These are phyloP conservation scores for Diaporthe citri DNA, from an alignment of 2,329 filamentous ascomycete genomes.

Conservation along the genomic window DNA sequence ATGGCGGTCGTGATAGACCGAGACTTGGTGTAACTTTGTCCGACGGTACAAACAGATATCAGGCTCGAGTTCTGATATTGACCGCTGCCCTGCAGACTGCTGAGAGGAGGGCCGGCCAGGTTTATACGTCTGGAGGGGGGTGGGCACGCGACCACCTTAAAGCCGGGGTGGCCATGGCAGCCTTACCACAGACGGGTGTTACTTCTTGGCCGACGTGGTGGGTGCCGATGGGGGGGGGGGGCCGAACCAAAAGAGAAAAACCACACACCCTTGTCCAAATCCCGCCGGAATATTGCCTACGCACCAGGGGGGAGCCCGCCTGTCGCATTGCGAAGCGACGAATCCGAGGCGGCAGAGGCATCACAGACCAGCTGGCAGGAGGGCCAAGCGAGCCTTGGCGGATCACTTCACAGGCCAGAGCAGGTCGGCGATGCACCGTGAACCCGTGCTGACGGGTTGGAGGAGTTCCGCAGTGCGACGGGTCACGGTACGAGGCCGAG, in stretches of 20 bases:
- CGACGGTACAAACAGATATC: neutral
- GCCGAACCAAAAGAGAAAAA: neutral
- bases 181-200: neutral
- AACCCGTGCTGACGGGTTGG: slow-evolving; percentile 21
- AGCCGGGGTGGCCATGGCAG: slow-evolving; percentile 11
- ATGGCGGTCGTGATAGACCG: neutral
- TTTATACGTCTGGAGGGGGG: slow-evolving; percentile 13
- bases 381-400: slow-evolving; percentile 26
- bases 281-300: neutral
- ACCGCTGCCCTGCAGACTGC: neutral
- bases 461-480: slow-evolving; percentile 12
- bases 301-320: neutral
- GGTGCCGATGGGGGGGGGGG: neutral
- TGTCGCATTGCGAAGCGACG: slow-evolving; percentile 13
- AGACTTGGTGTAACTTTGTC: neutral
- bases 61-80: neutral
- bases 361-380: slow-evolving; percentile 14
- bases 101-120: neutral
- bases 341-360: slow-evolving; percentile 20
- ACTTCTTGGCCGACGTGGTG: slow-evolving; percentile 18
- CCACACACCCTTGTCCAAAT: slow-evolving; percentile 8
- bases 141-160: slow-evolving; percentile 23
- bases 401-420: neutral
- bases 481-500: slow-evolving; percentile 10
- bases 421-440: slow-evolving; percentile 3